phyloP scores from a whole-genome alignment of 768 basidiomycete species.

The Mycena albidolilacea region DNA sequence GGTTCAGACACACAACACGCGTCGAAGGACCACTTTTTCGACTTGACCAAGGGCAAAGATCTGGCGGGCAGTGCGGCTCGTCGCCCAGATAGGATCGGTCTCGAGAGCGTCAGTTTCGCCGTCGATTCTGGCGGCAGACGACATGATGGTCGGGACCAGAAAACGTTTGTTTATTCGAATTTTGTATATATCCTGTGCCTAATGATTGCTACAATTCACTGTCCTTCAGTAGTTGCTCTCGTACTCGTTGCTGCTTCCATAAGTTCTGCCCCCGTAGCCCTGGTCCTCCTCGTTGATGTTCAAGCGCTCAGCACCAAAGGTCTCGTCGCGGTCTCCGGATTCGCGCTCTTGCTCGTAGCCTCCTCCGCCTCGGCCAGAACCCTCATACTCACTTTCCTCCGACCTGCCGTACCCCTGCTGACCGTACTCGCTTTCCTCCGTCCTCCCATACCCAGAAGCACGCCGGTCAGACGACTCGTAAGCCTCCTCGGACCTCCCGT shows the following conservation, averaged over 20 bases:
- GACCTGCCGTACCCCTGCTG: not conserved
- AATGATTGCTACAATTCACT: not conserved
- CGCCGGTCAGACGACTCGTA: constrained; percentile 20
- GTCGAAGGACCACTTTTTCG: constrained; percentile 70
- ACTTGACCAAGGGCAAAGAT: constrained; percentile 87
- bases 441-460: constrained; percentile 18
- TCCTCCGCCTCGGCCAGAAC: constrained; percentile 17
- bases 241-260: constrained; percentile 39
- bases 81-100: constrained; percentile 86
- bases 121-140: constrained; percentile 45
- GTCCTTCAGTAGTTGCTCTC: constrained; percentile 35
- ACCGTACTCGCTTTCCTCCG: constrained; percentile 16
- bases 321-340: constrained; percentile 53
- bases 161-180: constrained; percentile 15
- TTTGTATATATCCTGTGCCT: not conserved
- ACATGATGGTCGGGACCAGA: constrained; percentile 36
- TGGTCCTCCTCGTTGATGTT: constrained; percentile 56
- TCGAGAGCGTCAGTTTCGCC: constrained; percentile 57
- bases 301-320: constrained; percentile 68
- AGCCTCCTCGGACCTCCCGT: constrained; percentile 35
- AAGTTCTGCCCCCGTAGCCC: constrained; percentile 37
- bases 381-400: constrained; percentile 8
- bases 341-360: constrained; percentile 15
- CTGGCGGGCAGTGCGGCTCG: constrained; percentile 85
- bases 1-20: constrained; percentile 2